Base-by-base conservation (phyloP, 208 protist species). In the Crithidia thermophila region DNA sequence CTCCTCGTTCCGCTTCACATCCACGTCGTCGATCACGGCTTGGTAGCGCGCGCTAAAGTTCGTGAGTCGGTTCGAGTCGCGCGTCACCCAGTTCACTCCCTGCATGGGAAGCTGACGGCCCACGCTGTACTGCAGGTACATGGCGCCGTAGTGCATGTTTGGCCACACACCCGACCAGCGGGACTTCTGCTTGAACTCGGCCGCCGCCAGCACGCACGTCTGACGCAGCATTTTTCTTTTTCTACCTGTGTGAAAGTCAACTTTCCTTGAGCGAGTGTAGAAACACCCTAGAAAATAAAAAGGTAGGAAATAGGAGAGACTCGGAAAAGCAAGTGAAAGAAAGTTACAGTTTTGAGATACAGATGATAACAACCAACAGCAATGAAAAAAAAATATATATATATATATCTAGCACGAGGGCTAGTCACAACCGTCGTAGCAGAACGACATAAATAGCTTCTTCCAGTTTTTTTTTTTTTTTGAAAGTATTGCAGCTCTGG, bases 111-210 rank as follows among this genome's bases (percentile, higher is more conserved):
- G 71, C 69, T 94, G 73, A 49, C 90, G 79, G 18, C 85, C 84
- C 10, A 90, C 79, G 43, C 85, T 88, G 74, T 93, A 96, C 64
- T 71, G 81, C 16, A 96, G 86, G 50, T 84, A 96, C 88, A 94
- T 94, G 30, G 85, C 75, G 42, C 90, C 90, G 64, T 96, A 96
- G 52, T 79, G 85, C 88, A 94, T 93, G 72, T 93, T 91, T n/a
- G 90, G 90, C 87, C 88, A 95, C 58, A 93, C 87, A 14, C 61
- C 60, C n/a, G 84, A 87, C 86, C 85, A 93, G n/a, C 87, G 80
- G 8, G 87, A 94, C 69, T 95, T 95, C 75, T 95, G 90, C 73
- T 95, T 95, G 77, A 95, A 95, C 73, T 95, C 90, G 65, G 87
- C 87, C 49, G 90, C 90, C 25, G 59, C 50, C 36, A 84, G n/a